Percentiles rank a stretch among this genome's conserved stretches.
Conservation (phyloP, 1,284 basidiomycete genomes). For the Tilletia indica region DNA sequence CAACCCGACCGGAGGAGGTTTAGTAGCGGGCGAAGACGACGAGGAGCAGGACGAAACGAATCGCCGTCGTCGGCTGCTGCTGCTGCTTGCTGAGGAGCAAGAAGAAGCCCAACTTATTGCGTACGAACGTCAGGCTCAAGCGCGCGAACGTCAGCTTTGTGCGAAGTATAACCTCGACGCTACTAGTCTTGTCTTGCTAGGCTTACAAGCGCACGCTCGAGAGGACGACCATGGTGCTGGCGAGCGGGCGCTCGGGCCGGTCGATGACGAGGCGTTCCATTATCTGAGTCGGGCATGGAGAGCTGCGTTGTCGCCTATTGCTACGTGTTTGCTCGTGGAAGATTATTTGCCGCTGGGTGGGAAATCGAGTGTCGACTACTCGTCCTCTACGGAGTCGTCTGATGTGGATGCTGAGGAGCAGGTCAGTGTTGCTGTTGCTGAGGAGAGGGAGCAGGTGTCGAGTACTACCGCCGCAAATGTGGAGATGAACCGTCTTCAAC, state of each 20-base stretch:
- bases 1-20: not conserved
- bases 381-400: not conserved
- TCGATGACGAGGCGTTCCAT: not conserved
- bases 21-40: not conserved
- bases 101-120: not conserved
- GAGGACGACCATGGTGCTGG: not conserved
- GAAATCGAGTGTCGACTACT: too few species aligned
- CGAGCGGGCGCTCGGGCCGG: too few species aligned
- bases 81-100: not conserved
- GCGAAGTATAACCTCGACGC: conserved; percentile 16
- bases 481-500: conserved; percentile 2
- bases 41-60: not conserved
- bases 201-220: not conserved
- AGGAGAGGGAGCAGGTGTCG: not conserved
- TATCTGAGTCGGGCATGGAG: not conserved
- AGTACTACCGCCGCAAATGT: too few species aligned
- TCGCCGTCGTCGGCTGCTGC: not conserved
- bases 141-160: not conserved
- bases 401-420: not conserved
- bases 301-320: conserved; percentile 5
- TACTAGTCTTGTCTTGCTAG: conserved; percentile 1
- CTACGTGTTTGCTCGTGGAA: conserved; percentile 4
- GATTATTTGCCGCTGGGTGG: not conserved
- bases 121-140: not conserved
- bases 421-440: not conserved